Conservation (phyloP, 805 yeast genomes). For the Ogataea allantospora region DNA sequence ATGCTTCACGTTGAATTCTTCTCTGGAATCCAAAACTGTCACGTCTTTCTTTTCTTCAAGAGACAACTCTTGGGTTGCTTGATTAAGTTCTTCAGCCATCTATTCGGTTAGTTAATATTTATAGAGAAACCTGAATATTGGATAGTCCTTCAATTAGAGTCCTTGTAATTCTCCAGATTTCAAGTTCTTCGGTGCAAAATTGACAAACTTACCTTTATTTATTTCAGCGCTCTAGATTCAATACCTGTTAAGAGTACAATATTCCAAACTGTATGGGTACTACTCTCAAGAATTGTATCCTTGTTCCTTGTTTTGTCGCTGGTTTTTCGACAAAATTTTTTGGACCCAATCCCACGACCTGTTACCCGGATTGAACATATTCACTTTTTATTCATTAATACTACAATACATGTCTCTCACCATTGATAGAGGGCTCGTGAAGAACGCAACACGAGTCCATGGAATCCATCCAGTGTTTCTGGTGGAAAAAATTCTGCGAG, state of each 20-base stretch:
- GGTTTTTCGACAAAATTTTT: constrained; percentile 17
- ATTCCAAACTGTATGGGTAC: constrained; percentile 2
- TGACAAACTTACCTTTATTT: constrained; percentile 6
- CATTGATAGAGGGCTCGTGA: constrained; percentile 37
- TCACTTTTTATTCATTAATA: neutral
- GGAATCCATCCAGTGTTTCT: constrained; percentile 49
- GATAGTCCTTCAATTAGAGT: neutral
- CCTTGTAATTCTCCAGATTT: neutral
- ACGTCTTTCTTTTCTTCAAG: constrained; percentile 35
- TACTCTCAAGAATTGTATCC: constrained; percentile 6
- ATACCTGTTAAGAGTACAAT: constrained; percentile 2
- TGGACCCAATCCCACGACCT: constrained; percentile 4
- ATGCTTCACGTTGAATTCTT: constrained; percentile 74
- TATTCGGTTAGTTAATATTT: constrained; percentile 12
- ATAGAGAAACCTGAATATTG: neutral
- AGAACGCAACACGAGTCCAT: constrained; percentile 32
- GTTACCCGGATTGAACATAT: constrained; percentile 12
- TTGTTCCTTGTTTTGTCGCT: constrained; percentile 13
- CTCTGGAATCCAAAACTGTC: constrained; percentile 59
- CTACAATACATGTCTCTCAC: constrained; percentile 17
- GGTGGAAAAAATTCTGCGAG: constrained; percentile 58
- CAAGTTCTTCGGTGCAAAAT: neutral
- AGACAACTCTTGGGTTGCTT: constrained; percentile 35
- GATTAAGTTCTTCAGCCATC: constrained; percentile 36
- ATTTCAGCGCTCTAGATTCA: constrained; percentile 8